Evolutionary conservation across 495 filamentous ascomycete genomes (phyloP).

Genomic region (Penicillium robsamsonii): DNA sequence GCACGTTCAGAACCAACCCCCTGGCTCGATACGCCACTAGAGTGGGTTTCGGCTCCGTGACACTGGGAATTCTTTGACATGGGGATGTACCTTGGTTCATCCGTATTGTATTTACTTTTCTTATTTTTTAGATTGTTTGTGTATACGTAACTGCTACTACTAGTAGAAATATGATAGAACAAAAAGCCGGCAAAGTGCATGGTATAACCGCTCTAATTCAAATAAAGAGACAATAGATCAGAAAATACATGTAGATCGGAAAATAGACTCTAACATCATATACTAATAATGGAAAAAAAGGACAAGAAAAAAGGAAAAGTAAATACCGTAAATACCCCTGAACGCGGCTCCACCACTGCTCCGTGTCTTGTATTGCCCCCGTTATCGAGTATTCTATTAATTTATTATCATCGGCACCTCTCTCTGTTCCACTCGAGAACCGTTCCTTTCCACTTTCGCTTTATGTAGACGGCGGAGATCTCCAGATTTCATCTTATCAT

Average conservation of each 20-base stretch:
- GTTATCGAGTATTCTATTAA: constrained; percentile 13
- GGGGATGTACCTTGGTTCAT: neutral
- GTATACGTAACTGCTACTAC: neutral
- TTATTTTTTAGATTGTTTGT: neutral
- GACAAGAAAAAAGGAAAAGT: neutral
- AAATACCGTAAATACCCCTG: constrained; percentile 10
- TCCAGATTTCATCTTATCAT: constrained; percentile 17
- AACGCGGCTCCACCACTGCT: constrained; percentile 5
- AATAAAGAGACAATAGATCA: constrained; percentile 2
- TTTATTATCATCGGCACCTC: constrained; percentile 10
- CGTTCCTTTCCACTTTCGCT: constrained; percentile 10
- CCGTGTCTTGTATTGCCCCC: constrained; percentile 10
- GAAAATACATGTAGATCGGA: too few relatives aligned
- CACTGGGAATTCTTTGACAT: constrained; percentile 7
- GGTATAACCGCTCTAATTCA: neutral
- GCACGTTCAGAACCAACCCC: constrained; percentile 14
- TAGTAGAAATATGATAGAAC: neutral
- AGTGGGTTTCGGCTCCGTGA: constrained; percentile 19
- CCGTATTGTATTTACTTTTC: neutral
- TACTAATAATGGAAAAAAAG: neutral
- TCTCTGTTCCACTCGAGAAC: constrained; percentile 8
- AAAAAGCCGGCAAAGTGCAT: constrained; percentile 1
- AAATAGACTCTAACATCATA: neutral
- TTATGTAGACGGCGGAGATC: constrained; percentile 11
- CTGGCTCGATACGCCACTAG: constrained; percentile 1